phyloP scores from a whole-genome alignment of 768 basidiomycete species.

The Lactarius hengduanensis region DNA sequence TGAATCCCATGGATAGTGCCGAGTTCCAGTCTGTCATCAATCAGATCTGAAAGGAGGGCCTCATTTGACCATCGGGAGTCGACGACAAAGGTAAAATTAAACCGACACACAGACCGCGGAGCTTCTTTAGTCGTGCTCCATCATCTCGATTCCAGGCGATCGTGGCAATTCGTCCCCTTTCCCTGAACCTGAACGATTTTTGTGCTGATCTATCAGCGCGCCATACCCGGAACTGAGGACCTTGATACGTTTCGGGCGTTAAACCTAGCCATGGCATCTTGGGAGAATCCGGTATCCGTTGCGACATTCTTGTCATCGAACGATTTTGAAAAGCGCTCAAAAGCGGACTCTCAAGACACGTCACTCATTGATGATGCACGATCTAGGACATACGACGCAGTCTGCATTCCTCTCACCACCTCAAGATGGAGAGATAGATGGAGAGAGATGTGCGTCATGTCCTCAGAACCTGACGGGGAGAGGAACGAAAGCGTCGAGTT shows the following conservation, averaged over 20 bases:
- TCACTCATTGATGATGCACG: conserved; percentile 54
- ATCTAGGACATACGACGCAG: conserved; percentile 66
- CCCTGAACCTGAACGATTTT: not conserved
- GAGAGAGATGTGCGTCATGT: conserved; percentile 82
- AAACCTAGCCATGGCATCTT: conserved; percentile 31
- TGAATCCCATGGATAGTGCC: not conserved
- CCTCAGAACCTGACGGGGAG: conserved; percentile 42
- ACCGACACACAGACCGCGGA: not conserved
- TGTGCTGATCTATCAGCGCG: conserved; percentile 4
- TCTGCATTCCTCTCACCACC: conserved; percentile 89
- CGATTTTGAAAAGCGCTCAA: conserved; percentile 19
- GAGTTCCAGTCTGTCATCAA: conserved; percentile 1
- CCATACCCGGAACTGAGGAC: not conserved
- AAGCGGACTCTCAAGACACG: conserved; percentile 24
- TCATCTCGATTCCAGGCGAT: conserved; percentile 11
- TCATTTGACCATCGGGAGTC: conserved; percentile 1
- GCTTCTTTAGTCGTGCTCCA: not conserved
- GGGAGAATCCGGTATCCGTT: conserved; percentile 32
- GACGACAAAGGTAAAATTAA: not conserved
- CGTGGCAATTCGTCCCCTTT: conserved; percentile 8
- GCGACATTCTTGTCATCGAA: conserved; percentile 24
- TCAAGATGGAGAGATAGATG: conserved; percentile 84
- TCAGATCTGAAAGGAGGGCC: conserved; percentile 1
- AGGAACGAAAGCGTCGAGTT: conserved; percentile 48
- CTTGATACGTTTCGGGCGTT: conserved; percentile 1